phyloP scores from a whole-genome alignment of 805 yeast species.

The Candida oleophila region DNA sequence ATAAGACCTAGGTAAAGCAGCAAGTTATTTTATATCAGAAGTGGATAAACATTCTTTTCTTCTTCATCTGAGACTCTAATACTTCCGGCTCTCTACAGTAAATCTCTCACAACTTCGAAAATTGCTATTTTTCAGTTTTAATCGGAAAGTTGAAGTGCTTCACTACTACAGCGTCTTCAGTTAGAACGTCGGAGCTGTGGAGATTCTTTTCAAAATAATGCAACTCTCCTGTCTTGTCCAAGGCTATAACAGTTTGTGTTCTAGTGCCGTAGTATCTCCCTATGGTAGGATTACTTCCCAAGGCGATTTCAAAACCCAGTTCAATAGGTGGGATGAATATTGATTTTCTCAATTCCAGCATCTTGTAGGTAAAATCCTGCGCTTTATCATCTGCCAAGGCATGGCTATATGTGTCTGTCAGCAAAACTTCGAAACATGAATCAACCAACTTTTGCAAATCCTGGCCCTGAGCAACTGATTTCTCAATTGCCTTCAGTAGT shows the following conservation, averaged over 20 bases:
- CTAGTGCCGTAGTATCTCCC: slow-evolving; percentile 81
- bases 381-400: slow-evolving; percentile 8
- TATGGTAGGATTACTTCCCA: slow-evolving; percentile 12
- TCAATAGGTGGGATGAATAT: slow-evolving; percentile 67
- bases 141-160: slow-evolving; percentile 14
- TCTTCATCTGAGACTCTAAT: too few species aligned
- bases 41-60: too few species aligned
- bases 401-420: slow-evolving; percentile 37
- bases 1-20: too few species aligned
- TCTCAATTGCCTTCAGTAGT: slow-evolving; percentile 19
- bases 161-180: slow-evolving; percentile 8
- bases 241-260: slow-evolving; percentile 75
- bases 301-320: neutral
- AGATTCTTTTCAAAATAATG: slow-evolving; percentile 63
- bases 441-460: slow-evolving; percentile 45
- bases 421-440: slow-evolving; percentile 54
- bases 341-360: slow-evolving; percentile 48
- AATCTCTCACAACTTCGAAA: neutral
- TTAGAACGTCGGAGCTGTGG: slow-evolving; percentile 44
- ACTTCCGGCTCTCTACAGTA: neutral
- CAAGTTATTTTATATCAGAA: too few species aligned
- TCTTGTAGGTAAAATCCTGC: slow-evolving; percentile 20
- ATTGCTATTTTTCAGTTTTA: slow-evolving; percentile 8
- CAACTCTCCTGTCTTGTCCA: slow-evolving; percentile 50
- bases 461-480: slow-evolving; percentile 13